phyloP scores from a whole-genome alignment of 2,329 filamentous ascomycete species.

The Rhynchosporium graminicola region DNA sequence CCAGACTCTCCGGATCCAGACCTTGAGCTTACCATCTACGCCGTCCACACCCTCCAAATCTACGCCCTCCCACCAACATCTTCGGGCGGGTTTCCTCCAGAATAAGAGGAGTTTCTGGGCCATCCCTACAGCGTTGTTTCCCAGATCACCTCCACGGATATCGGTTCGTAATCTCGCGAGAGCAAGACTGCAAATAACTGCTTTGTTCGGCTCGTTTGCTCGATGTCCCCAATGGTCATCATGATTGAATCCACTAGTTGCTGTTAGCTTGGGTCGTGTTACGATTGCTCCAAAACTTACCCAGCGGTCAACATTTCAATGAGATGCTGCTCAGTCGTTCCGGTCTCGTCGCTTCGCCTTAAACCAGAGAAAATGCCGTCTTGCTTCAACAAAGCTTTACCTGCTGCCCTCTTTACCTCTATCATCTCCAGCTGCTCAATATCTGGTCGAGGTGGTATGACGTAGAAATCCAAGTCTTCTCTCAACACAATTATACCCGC shows the following conservation, averaged over 20 bases:
- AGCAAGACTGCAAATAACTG: conserved; percentile 94
- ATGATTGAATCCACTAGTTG: conserved; percentile 84
- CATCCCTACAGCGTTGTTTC: conserved; percentile 88
- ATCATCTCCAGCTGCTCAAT: conserved; percentile 92
- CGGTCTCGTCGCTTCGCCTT: conserved; percentile 91
- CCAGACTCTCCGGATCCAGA: conserved; percentile 98
- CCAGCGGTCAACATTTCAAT: conserved; percentile 99
- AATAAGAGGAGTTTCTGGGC: conserved; percentile 96
- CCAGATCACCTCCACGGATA: conserved; percentile 77
- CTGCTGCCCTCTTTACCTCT: conserved; percentile 90
- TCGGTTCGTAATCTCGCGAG: conserved; percentile 91
- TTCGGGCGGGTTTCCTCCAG: conserved; percentile 93
- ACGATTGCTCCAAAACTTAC: conserved; percentile 55
- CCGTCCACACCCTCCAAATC: conserved; percentile 88
- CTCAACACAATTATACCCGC: conserved; percentile 96
- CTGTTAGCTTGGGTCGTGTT: conserved; percentile 22
- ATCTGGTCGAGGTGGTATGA: conserved; percentile 81
- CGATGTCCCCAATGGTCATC: conserved; percentile 95
- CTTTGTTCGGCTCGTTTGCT: conserved; percentile 97
- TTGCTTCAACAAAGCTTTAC: conserved; percentile 81
- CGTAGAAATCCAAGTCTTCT: conserved; percentile 97
- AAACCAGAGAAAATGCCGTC: conserved; percentile 95
- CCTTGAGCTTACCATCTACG: conserved; percentile 88
- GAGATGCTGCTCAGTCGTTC: conserved; percentile 95
- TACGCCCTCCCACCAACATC: conserved; percentile 99